A percentile compares a stretch with the other conserved stretches of the same genome.
Conservation (phyloP, 2,329 filamentous ascomycete species). For the Achaetomium macrosporum region DNA sequence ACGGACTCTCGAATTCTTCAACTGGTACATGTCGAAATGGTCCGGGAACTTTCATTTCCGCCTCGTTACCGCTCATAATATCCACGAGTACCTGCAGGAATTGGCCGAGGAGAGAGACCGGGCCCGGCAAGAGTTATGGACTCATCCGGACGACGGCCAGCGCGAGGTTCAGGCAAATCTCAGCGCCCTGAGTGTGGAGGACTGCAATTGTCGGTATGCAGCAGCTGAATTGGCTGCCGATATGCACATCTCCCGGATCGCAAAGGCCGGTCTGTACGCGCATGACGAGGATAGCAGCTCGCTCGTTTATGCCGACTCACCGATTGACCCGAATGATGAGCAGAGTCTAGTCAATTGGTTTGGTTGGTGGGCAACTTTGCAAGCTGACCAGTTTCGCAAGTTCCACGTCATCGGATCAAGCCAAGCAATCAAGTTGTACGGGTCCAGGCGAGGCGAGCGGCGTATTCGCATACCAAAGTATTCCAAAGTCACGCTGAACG, state of each 20-base stretch:
- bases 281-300: conserved; percentile 32
- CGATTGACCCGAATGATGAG: conserved; percentile 54
- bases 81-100: conserved; percentile 32
- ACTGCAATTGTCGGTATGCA: conserved; percentile 21
- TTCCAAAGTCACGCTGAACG: conserved; percentile 28
- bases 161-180: conserved; percentile 25
- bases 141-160: conserved; percentile 19
- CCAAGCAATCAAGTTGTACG: conserved; percentile 19
- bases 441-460: conserved; percentile 25
- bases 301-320: conserved; percentile 41
- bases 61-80: conserved; percentile 33
- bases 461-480: conserved; percentile 35
- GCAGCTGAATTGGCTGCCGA: conserved; percentile 19
- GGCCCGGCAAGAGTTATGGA: conserved; percentile 19
- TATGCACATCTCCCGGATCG: conserved; percentile 26
- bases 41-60: conserved; percentile 24
- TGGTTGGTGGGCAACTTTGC: conserved; percentile 49
- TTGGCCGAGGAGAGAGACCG: conserved; percentile 32
- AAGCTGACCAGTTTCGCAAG: conserved; percentile 46
- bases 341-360: conserved; percentile 60
- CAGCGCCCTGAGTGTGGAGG: conserved; percentile 24
- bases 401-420: conserved; percentile 51
- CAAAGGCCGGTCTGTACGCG: conserved; percentile 14
- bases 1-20: conserved; percentile 33
- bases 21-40: conserved; percentile 34